Evolutionary conservation across 2,329 filamentous ascomycete genomes (phyloP).

Genomic region (Eutypa lata): DNA sequence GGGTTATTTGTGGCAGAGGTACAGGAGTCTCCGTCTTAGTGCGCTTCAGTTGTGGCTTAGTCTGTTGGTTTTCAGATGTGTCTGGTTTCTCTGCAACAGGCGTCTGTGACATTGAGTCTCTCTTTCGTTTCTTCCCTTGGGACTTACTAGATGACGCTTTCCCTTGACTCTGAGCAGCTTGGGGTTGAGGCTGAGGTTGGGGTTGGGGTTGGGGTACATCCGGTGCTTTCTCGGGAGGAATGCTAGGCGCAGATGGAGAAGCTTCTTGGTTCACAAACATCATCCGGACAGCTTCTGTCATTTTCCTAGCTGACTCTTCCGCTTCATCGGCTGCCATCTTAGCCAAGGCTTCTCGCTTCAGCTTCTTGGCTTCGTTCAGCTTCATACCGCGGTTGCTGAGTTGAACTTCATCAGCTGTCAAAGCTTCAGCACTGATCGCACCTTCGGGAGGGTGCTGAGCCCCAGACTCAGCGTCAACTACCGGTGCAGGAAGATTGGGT

Average conservation of each 20-base stretch:
- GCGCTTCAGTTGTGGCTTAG: conserved; percentile 45
- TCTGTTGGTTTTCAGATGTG: conserved; percentile 12
- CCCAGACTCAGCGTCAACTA: conserved; percentile 49
- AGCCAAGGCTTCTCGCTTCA: conserved; percentile 64
- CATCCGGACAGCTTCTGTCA: conserved; percentile 45
- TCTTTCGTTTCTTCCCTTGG: conserved; percentile 42
- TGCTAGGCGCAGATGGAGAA: conserved; percentile 29
- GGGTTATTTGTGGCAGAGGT: conserved; percentile 39
- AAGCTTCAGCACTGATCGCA: conserved; percentile 54
- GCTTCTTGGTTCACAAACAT: conserved; percentile 37
- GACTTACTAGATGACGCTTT: conserved; percentile 19
- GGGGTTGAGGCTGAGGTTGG: too few relatives aligned
- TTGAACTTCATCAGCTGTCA: conserved; percentile 59
- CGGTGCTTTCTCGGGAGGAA: conserved; percentile 27
- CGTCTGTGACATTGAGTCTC: conserved; percentile 34
- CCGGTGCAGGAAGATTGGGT: conserved; percentile 36
- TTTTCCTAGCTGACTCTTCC: conserved; percentile 53
- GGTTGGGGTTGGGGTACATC: too few relatives aligned
- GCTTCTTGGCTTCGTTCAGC: conserved; percentile 73
- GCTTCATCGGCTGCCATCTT: conserved; percentile 62
- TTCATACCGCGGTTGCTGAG: conserved; percentile 73
- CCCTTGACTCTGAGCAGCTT: conserved; percentile 28
- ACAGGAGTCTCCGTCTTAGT: conserved; percentile 58
- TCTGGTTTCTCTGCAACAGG: conserved; percentile 28
- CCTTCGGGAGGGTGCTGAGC: conserved; percentile 54